Evolutionary conservation across 352 stramenopile genomes (phyloP).

Genomic region (Phytophthora meadii): DNA sequence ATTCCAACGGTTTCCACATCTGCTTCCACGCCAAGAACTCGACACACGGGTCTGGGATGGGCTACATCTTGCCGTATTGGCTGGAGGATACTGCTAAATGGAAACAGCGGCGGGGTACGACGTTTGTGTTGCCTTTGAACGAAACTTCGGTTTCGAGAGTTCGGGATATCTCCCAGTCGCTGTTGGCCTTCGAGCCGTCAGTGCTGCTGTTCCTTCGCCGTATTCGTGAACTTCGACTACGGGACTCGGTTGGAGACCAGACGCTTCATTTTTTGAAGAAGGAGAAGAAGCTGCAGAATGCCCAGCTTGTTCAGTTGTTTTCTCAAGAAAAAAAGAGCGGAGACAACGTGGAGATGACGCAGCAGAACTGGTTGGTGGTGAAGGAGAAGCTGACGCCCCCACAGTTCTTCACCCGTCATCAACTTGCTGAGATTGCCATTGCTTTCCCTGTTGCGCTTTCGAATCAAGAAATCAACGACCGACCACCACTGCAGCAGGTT

Average conservation of each 20-base stretch:
- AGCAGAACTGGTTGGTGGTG: conserved; percentile 74
- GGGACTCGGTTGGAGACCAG: conserved; percentile 45
- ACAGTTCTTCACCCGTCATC: conserved; percentile 26
- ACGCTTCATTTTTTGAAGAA: conserved; percentile 59
- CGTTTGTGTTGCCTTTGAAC: conserved; percentile 83
- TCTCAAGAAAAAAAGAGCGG: conserved; percentile 33
- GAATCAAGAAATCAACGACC: conserved; percentile 20
- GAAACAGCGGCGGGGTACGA: conserved; percentile 57
- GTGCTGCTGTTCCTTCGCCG: conserved; percentile 82
- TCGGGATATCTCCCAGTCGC: conserved; percentile 65
- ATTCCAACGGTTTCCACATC: conserved; percentile 90
- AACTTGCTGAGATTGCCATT: conserved; percentile 63
- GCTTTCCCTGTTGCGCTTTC: conserved; percentile 46
- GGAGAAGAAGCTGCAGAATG: conserved; percentile 34
- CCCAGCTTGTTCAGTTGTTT: conserved; percentile 48
- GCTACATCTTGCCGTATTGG: conserved; percentile 87
- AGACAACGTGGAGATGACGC: conserved; percentile 14
- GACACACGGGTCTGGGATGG: conserved; percentile 53
- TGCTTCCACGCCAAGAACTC: conserved; percentile 74
- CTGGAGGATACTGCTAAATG: conserved; percentile 56
- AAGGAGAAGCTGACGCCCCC: conserved; percentile 45
- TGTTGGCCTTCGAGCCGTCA: conserved; percentile 78
- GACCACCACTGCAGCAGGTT: conserved; percentile 73
- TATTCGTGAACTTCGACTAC: conserved; percentile 69
- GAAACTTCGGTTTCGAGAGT: conserved; percentile 45